Base-by-base conservation (phyloP, 2,329 filamentous ascomycete species). In the Albifimbria verrucaria region DNA sequence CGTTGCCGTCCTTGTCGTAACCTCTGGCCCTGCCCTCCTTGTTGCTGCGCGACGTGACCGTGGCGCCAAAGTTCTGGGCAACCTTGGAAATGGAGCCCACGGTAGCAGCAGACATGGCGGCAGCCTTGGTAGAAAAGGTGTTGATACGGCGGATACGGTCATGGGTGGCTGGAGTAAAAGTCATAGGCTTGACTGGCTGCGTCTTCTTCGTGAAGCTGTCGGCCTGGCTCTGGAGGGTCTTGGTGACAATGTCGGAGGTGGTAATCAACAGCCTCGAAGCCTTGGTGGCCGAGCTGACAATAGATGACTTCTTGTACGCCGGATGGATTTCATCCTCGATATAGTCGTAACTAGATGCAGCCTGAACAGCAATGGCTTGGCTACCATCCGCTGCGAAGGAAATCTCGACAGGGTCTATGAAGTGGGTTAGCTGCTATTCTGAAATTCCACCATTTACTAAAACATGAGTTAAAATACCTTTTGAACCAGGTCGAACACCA, bases 221-320 rank as follows among this genome's bases (percentile, higher is more conserved):
- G 9, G 94, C 93, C 43, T 90, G 87, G 52, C 75, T 84, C 56
- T 89, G 83, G 64, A 99, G 76, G 50, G 87, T 83, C 66, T 89
- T 92, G 61, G 90, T 86, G 46, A 97, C 77, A 60, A 89, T 86
- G 57, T 86, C 83, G 22, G 91, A 93, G 7, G 89, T 89, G 0
- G 93, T 96, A 41, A 99, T 90, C 59, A 99, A 91, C 18, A 99
- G 79, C 5, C 92, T 89, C 2, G 94, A 97, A 1, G 93, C 94
- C 20, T 87, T 89, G 6, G 88, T 88, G 2, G 94, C 93, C 60
- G 90, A 90, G 55, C 90, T 88, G 15, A 99, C 93, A 20, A 99
- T 77, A 18, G 87, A 85, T 1, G 90, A 96, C 67, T 90, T 88
- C 64, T 89, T 86, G 73, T 97, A 99, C n/a, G 91, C 89, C 1